These are phyloP conservation scores for Pseudocercospora crystallina DNA, from an alignment of 2,329 filamentous ascomycete genomes.

Conservation along the genomic window DNA sequence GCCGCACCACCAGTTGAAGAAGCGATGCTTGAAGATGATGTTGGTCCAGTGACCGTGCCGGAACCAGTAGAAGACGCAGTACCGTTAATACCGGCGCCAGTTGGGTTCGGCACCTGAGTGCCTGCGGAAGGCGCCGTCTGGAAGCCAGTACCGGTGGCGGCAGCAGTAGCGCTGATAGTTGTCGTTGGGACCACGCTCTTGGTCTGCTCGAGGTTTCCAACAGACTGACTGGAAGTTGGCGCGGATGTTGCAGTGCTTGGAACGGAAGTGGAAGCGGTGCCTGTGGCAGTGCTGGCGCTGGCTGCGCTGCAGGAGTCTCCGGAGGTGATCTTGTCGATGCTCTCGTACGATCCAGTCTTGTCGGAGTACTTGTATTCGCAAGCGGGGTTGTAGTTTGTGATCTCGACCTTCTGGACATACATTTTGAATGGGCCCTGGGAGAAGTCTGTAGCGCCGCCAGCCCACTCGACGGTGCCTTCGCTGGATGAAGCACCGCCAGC, in stretches of 20 bases:
- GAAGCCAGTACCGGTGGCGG: too few species aligned
- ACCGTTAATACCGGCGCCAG: too few species aligned
- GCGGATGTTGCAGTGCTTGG: slow-evolving; percentile 26
- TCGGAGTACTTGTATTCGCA: slow-evolving; percentile 53
- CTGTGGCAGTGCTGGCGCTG: slow-evolving; percentile 24
- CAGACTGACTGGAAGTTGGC: slow-evolving; percentile 30
- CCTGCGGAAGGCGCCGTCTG: too few species aligned
- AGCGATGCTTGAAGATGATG: neutral
- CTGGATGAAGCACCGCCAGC: slow-evolving; percentile 50
- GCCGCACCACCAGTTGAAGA: neutral
- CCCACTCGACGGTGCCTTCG: slow-evolving; percentile 66
- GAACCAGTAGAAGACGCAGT: too few species aligned
- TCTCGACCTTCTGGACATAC: slow-evolving; percentile 51
- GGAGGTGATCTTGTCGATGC: slow-evolving; percentile 45
- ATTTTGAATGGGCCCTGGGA: slow-evolving; percentile 51
- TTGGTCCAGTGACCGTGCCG: neutral
- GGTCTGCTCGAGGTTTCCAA: slow-evolving; percentile 25
- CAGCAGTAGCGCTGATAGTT: too few species aligned
- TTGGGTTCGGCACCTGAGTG: too few species aligned
- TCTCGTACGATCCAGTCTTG: slow-evolving; percentile 47
- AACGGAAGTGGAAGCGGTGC: slow-evolving; percentile 12
- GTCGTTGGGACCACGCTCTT: too few species aligned
- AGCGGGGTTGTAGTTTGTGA: slow-evolving; percentile 55
- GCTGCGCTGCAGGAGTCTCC: slow-evolving; percentile 35
- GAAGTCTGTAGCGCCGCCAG: slow-evolving; percentile 58